Percentiles rank a stretch among this genome's conserved stretches.
Conservation (phyloP, 1,139 yeast genomes). For the Taphrina pruni region DNA sequence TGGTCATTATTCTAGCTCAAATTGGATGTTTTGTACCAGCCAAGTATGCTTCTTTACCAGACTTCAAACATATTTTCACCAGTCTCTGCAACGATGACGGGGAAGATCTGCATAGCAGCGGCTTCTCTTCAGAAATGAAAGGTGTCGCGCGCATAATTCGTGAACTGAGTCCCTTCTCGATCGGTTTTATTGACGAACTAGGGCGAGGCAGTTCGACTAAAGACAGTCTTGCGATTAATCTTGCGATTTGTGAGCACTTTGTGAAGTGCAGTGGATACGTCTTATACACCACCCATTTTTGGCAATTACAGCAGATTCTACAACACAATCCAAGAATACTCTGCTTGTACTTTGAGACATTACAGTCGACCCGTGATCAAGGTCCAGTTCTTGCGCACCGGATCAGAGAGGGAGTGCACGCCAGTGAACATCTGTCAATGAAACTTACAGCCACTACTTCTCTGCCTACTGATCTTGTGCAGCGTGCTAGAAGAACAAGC, state of each 20-base stretch:
- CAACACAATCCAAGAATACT: conserved; percentile 41
- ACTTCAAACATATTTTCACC: conserved; percentile 61
- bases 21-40: conserved; percentile 82
- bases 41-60: conserved; percentile 60
- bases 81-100: conserved; percentile 77
- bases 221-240: conserved; percentile 89
- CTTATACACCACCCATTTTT: conserved; percentile 45
- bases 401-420: conserved; percentile 22
- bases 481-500: conserved; percentile 3
- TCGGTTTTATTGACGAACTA: conserved; percentile 63
- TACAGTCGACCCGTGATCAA: conserved; percentile 30
- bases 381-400: conserved; percentile 35
- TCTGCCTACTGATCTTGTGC: not conserved
- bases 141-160: conserved; percentile 67
- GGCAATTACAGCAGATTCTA: conserved; percentile 42
- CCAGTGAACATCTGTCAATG: conserved; percentile 32
- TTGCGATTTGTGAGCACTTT: conserved; percentile 72
- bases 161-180: conserved; percentile 58
- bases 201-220: conserved; percentile 86
- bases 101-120: conserved; percentile 69
- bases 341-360: conserved; percentile 41
- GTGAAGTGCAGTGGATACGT: conserved; percentile 49
- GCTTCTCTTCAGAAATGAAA: conserved; percentile 74
- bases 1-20: conserved; percentile 73
- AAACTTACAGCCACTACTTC: conserved; percentile 27